These are phyloP conservation scores for Sesbania bispinosa DNA, from an alignment of 306 rosid genomes.

Conservation along the genomic window DNA sequence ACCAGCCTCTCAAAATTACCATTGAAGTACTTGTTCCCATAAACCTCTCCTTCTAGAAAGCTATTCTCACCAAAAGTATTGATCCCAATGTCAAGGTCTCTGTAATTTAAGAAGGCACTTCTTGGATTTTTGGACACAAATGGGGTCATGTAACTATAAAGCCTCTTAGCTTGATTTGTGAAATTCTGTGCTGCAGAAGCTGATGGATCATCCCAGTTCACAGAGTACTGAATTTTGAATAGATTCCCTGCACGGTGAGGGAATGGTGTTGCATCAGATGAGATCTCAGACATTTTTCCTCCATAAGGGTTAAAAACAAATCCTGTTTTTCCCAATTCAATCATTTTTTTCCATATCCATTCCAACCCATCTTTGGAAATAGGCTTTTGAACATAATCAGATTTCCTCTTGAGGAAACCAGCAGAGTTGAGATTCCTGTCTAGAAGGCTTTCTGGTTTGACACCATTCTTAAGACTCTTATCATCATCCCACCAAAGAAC, in stretches of 20 bases:
- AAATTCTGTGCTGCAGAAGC: conserved; percentile 5
- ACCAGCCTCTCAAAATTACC: conserved; percentile 58
- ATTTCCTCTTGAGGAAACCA: conserved; percentile 29
- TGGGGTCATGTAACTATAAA: conserved; percentile 61
- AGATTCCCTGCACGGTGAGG: conserved; percentile 74
- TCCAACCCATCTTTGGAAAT: conserved; percentile 33
- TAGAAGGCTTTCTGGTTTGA: conserved; percentile 26
- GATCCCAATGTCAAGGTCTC: conserved; percentile 73
- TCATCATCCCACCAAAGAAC: conserved; percentile 32
- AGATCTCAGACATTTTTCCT: conserved; percentile 38
- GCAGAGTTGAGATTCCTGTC: conserved; percentile 31
- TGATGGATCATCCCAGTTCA: conserved; percentile 51
- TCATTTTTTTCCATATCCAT: conserved; percentile 32
- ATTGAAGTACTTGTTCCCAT: conserved; percentile 59
- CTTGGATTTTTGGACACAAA: conserved; percentile 67
- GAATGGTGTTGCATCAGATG: conserved; percentile 53
- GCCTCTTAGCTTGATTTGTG: conserved; percentile 31
- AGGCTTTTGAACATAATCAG: conserved; percentile 37
- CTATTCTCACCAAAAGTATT: conserved; percentile 36
- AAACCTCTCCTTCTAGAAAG: conserved; percentile 51
- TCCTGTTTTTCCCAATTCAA: conserved; percentile 33
- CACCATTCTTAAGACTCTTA: background rate
- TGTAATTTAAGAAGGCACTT: conserved; percentile 48
- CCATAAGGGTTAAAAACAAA: conserved; percentile 48
- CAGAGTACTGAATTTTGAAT: conserved; percentile 64